Conservation (phyloP, 805 yeast species). For the Ogataea degrootiae region DNA sequence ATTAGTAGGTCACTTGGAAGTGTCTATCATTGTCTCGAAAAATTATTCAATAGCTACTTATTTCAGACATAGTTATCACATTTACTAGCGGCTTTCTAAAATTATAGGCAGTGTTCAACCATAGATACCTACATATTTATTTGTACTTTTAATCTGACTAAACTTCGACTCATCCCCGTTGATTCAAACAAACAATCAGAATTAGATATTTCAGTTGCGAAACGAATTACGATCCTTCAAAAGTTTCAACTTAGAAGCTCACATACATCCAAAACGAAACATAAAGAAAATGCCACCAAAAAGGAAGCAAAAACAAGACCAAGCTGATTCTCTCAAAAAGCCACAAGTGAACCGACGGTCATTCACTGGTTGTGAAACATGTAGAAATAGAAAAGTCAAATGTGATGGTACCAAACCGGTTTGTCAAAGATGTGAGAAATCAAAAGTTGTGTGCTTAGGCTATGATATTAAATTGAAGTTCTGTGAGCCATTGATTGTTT, state of each 20-base stretch:
- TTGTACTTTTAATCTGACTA: not conserved
- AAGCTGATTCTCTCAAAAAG: not conserved
- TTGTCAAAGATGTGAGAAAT: slow-evolving; percentile 43
- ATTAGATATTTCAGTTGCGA: not conserved
- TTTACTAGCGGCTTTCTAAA: too few relatives aligned
- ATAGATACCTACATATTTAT: too few relatives aligned
- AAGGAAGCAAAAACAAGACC: slow-evolving; percentile 1
- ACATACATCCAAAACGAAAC: not conserved
- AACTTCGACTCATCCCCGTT: not conserved
- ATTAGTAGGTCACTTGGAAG: too few relatives aligned
- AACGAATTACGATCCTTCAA: too few relatives aligned
- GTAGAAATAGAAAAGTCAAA: slow-evolving; percentile 47
- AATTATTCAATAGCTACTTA: too few relatives aligned
- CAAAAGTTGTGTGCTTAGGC: slow-evolving; percentile 43
- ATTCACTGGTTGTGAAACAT: slow-evolving; percentile 54
- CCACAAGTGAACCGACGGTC: slow-evolving; percentile 20
- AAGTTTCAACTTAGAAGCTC: too few relatives aligned
- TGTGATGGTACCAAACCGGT: slow-evolving; percentile 45
- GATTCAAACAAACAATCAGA: not conserved
- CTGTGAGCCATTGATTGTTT: slow-evolving; percentile 36
- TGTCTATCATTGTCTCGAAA: too few relatives aligned
- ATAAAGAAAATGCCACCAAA: not conserved
- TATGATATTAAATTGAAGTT: slow-evolving; percentile 46
- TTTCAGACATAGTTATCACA: too few relatives aligned
- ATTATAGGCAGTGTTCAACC: too few relatives aligned